Evolutionary conservation across 352 stramenopile species (phyloP).

Genomic region (Phytophthora litchii): DNA sequence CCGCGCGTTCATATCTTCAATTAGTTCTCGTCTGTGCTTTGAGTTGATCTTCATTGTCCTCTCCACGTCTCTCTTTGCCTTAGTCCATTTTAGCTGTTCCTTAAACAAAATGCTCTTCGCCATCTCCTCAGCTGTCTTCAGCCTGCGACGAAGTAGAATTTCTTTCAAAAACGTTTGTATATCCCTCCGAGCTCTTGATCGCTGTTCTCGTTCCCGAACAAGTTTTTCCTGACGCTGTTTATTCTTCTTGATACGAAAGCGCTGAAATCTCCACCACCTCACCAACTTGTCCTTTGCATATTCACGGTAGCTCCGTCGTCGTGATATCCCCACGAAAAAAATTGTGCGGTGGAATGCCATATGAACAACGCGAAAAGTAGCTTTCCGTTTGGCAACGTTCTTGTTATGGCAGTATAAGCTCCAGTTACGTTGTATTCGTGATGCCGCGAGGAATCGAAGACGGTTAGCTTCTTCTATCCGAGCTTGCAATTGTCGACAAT

Average conservation of each 20-base stretch:
- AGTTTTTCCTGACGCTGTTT: conserved; percentile 19
- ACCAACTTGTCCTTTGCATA: conserved; percentile 43
- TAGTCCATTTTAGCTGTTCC: conserved; percentile 48
- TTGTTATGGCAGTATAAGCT: conserved; percentile 9
- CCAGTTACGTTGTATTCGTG: conserved; percentile 41
- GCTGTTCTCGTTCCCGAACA: conserved; percentile 24
- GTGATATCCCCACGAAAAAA: conserved; percentile 46
- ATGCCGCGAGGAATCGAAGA: conserved; percentile 13
- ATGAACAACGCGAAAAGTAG: conserved; percentile 44
- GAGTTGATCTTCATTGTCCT: conserved; percentile 43
- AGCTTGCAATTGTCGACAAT: conserved; percentile 14
- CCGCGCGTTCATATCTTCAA: conserved; percentile 37
- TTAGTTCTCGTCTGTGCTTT: conserved; percentile 39
- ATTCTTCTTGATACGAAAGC: conserved; percentile 15
- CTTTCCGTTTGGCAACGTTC: conserved; percentile 4
- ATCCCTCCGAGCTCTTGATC: conserved; percentile 29
- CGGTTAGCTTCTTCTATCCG: conserved; percentile 11
- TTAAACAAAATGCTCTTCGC: conserved; percentile 51
- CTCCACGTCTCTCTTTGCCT: conserved; percentile 51
- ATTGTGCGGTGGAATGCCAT: conserved; percentile 47
- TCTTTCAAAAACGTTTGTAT: conserved; percentile 57
- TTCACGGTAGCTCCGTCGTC: conserved; percentile 26
- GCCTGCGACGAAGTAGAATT: conserved; percentile 39
- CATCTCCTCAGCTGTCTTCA: conserved; percentile 39
- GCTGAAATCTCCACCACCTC: conserved; percentile 48